Percentiles rank a stretch among this genome's conserved stretches.
Conservation (phyloP, 805 yeast species). For the Ogataea sp. region DNA sequence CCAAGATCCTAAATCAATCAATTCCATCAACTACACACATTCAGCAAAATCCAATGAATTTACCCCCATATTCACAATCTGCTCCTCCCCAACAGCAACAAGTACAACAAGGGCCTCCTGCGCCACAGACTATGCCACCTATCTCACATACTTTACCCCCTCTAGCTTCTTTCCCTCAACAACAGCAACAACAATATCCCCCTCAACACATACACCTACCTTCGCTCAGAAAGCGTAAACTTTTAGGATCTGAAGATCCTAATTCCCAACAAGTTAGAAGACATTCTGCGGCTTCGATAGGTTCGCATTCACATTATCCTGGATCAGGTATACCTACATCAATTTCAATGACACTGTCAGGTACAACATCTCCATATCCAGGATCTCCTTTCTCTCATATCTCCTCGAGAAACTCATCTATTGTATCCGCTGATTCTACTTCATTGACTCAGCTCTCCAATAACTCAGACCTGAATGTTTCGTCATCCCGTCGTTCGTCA, state of each 20-base stretch:
- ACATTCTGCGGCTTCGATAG: slow-evolving; percentile 25
- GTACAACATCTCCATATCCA: slow-evolving; percentile 13
- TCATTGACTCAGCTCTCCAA: slow-evolving; percentile 16
- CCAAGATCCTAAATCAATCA: too few relatives aligned
- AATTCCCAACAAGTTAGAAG: slow-evolving; percentile 17
- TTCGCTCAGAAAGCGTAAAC: slow-evolving; percentile 18
- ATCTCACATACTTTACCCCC: background rate
- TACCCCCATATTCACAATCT: too few relatives aligned
- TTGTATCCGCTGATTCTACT: slow-evolving; percentile 22
- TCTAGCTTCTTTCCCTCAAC: slow-evolving; percentile 1
- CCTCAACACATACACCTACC: slow-evolving; percentile 3
- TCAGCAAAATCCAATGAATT: too few relatives aligned
- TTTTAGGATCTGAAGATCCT: slow-evolving; percentile 14
- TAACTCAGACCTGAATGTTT: slow-evolving; percentile 12
- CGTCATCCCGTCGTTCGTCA: slow-evolving; percentile 20
- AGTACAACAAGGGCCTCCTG: slow-evolving; percentile 1
- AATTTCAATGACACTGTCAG: too few relatives aligned
- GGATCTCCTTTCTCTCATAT: slow-evolving; percentile 23
- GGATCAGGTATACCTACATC: too few relatives aligned
- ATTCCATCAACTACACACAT: too few relatives aligned
- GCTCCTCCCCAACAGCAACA: background rate
- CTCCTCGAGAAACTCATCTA: slow-evolving; percentile 24
- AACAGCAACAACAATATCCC: slow-evolving; percentile 1
- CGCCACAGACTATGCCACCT: too few relatives aligned
- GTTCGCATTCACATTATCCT: slow-evolving; percentile 2